Evolutionary conservation across 805 yeast species (phyloP).

Genomic region (Saturnispora bothae): DNA sequence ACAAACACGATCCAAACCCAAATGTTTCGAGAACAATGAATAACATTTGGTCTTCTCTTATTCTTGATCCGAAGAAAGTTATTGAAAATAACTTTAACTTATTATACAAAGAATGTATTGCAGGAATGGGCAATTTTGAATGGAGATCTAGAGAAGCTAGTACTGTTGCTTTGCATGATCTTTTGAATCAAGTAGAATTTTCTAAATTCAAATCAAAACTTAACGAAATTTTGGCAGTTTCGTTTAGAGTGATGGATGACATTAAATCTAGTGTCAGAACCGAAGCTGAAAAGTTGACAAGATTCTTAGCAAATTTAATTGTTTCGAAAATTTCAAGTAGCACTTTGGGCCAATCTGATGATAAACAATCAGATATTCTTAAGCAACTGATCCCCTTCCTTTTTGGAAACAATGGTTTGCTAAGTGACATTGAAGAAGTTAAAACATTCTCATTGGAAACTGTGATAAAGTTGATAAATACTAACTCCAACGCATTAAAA

Average conservation of each 20-base stretch:
- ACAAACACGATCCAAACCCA: conserved; percentile 73
- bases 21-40: conserved; percentile 75
- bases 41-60: conserved; percentile 73
- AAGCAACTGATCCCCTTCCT: conserved; percentile 64
- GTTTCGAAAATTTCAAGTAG: conserved; percentile 46
- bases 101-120: conserved; percentile 55
- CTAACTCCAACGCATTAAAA: conserved; percentile 47
- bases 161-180: conserved; percentile 56
- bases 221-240: conserved; percentile 75
- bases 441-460: conserved; percentile 66
- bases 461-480: conserved; percentile 57
- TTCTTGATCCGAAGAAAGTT: conserved; percentile 43
- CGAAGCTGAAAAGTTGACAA: conserved; percentile 64
- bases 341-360: conserved; percentile 33
- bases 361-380: conserved; percentile 31
- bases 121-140: conserved; percentile 68
- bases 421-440: conserved; percentile 81
- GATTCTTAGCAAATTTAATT: conserved; percentile 51
- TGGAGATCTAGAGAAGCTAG: conserved; percentile 94
- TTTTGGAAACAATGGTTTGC: conserved; percentile 66
- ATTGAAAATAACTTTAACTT: conserved; percentile 42
- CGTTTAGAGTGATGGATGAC: conserved; percentile 86
- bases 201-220: conserved; percentile 40
- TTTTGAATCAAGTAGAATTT: conserved; percentile 51
- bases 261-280: conserved; percentile 86